phyloP scores from a whole-genome alignment of 768 basidiomycete species.

The Pleurotus cornucopiae region DNA sequence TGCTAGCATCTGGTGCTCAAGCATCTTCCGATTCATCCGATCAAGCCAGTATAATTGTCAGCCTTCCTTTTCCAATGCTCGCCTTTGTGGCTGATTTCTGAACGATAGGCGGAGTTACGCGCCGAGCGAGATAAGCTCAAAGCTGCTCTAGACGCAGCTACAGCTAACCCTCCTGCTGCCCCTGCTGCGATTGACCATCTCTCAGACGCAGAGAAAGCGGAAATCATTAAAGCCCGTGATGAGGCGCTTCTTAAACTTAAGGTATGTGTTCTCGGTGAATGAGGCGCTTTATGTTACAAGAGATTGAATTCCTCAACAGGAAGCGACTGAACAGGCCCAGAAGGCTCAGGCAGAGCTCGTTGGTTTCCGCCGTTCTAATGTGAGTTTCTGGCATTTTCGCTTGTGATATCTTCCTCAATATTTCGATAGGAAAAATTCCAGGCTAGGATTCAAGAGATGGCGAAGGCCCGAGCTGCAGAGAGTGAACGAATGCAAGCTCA shows the following conservation, averaged over 20 bases:
- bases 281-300: background rate
- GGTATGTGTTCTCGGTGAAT: constrained; percentile 26
- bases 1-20: constrained; percentile 11
- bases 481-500: constrained; percentile 34
- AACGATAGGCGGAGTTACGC: constrained; percentile 42
- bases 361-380: constrained; percentile 37
- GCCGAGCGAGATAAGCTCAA: constrained; percentile 62
- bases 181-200: constrained; percentile 26
- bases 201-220: constrained; percentile 60
- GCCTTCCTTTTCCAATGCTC: constrained; percentile 10
- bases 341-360: constrained; percentile 41
- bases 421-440: constrained; percentile 57
- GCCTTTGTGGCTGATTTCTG: too few relatives aligned
- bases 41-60: constrained; percentile 34
- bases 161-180: constrained; percentile 17
- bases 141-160: constrained; percentile 31
- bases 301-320: constrained; percentile 17
- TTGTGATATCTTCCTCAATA: background rate
- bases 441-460: constrained; percentile 45
- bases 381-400: constrained; percentile 14
- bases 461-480: constrained; percentile 46
- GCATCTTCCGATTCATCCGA: constrained; percentile 11
- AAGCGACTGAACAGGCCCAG: constrained; percentile 36
- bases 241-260: constrained; percentile 57
- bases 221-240: constrained; percentile 53